Conservation (phyloP, 148 eudicot species). For the Dianthus caryophyllus region DNA sequence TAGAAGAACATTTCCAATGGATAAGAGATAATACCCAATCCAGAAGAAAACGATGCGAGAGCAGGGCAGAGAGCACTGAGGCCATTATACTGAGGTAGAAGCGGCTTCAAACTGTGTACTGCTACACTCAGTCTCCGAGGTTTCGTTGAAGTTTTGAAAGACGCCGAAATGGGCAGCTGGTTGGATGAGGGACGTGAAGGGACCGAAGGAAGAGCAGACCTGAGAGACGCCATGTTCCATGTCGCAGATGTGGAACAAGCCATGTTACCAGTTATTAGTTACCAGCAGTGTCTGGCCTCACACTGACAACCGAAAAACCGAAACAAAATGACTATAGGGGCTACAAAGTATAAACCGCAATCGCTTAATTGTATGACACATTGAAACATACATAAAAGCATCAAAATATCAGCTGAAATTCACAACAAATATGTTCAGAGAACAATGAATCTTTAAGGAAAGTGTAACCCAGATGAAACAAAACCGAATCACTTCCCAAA, state of each 20-base stretch:
- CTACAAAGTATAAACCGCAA: neutral
- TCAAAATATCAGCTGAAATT: neutral
- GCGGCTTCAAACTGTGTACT: constrained; percentile 28
- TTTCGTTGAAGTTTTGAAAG: constrained; percentile 19
- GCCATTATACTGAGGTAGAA: constrained; percentile 41
- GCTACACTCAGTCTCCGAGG: constrained; percentile 29
- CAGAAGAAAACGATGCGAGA: constrained; percentile 36
- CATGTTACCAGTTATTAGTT: constrained; percentile 14
- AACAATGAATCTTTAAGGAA: neutral
- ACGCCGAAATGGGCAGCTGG: constrained; percentile 26
- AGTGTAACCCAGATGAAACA: neutral
- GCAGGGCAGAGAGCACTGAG: constrained; percentile 56
- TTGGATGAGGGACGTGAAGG: constrained; percentile 21
- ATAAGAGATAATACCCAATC: constrained; percentile 17
- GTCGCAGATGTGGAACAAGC: constrained; percentile 37
- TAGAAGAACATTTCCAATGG: neutral
- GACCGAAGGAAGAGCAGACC: constrained; percentile 44
- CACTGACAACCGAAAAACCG: neutral
- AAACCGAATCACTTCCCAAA: too few relatives aligned
- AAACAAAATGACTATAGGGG: neutral
- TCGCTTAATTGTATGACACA: neutral
- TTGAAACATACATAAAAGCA: neutral
- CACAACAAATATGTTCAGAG: neutral
- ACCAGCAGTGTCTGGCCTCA: constrained; percentile 4
- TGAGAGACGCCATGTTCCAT: constrained; percentile 60